Percentiles rank a stretch among this genome's conserved stretches.
These are phyloP conservation scores for Metrosideros polymorpha DNA, from an alignment of 441 rosid species.

Conservation along the genomic window DNA sequence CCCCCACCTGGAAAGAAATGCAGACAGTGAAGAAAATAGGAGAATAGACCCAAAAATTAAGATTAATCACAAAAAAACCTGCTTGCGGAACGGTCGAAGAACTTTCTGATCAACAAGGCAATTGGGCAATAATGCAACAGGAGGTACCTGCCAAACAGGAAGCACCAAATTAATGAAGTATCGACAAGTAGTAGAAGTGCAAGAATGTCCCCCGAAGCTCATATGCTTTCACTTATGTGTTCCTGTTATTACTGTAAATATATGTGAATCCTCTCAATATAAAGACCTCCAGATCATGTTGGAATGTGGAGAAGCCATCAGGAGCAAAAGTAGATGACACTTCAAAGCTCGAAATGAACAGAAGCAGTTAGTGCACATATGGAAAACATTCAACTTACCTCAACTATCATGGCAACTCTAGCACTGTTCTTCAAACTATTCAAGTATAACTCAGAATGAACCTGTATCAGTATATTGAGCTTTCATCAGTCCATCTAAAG, in stretches of 20 bases:
- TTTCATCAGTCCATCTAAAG: not conserved
- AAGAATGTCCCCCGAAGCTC: not conserved
- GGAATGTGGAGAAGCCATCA: not conserved
- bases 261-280: not conserved
- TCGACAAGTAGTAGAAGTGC: not conserved
- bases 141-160: slow-evolving; percentile 53
- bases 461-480: slow-evolving; percentile 24
- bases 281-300: not conserved
- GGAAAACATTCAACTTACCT: slow-evolving; percentile 36
- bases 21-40: not conserved
- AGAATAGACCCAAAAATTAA: not conserved
- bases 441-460: slow-evolving; percentile 70
- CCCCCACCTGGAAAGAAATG: slow-evolving; percentile 59
- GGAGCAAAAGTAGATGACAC: not conserved
- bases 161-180: not conserved
- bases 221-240: not conserved
- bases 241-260: not conserved
- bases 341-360: not conserved
- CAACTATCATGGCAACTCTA: slow-evolving; percentile 68
- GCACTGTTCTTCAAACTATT: slow-evolving; percentile 64
- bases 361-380: not conserved
- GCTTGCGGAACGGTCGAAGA: slow-evolving; percentile 77
- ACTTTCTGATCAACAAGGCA: slow-evolving; percentile 67
- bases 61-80: slow-evolving; percentile 27
- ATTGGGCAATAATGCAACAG: slow-evolving; percentile 71